phyloP scores from a whole-genome alignment of 1,284 basidiomycete species.

The Cystobasidiaceae sp. region DNA sequence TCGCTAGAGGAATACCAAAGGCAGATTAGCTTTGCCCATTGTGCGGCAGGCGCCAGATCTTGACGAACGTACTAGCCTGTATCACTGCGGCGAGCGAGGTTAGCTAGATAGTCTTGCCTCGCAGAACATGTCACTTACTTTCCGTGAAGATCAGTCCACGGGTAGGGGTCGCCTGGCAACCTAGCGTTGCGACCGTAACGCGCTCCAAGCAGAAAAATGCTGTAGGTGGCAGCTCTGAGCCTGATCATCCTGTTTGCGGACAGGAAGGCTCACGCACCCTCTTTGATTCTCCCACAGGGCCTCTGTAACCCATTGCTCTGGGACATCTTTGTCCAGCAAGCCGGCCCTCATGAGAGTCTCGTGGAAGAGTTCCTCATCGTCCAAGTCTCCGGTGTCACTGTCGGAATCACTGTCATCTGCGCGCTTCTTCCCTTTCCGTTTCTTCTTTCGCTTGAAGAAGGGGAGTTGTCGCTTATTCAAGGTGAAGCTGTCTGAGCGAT shows the following conservation, averaged over 20 bases:
- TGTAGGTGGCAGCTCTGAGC: background rate
- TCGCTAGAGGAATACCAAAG: background rate
- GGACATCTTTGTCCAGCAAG: constrained; percentile 9
- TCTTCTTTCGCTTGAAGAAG: background rate
- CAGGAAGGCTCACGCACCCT: background rate
- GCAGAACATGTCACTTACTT: constrained; percentile 1
- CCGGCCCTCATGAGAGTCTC: constrained; percentile 6
- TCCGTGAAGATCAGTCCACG: constrained; percentile 4
- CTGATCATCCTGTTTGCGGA: background rate
- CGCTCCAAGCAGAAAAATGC: constrained; percentile 10
- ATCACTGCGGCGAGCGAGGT: background rate
- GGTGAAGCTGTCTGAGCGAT: background rate
- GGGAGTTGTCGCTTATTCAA: no score
- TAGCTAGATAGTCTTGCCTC: no score
- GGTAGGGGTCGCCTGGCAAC: background rate
- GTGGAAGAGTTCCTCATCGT: constrained; percentile 11
- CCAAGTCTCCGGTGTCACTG: constrained; percentile 3
- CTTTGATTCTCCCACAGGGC: constrained; percentile 20
- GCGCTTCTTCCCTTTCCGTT: background rate
- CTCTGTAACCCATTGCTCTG: constrained; percentile 8
- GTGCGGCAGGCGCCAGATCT: no score
- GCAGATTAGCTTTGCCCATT: background rate
- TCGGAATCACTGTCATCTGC: background rate
- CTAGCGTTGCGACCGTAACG: constrained; percentile 11
- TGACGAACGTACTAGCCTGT: background rate